Percentiles rank a stretch among this genome's conserved stretches.
phyloP scores from a whole-genome alignment of 2,329 filamentous ascomycete genomes.

The Cladobotryum protrusum region DNA sequence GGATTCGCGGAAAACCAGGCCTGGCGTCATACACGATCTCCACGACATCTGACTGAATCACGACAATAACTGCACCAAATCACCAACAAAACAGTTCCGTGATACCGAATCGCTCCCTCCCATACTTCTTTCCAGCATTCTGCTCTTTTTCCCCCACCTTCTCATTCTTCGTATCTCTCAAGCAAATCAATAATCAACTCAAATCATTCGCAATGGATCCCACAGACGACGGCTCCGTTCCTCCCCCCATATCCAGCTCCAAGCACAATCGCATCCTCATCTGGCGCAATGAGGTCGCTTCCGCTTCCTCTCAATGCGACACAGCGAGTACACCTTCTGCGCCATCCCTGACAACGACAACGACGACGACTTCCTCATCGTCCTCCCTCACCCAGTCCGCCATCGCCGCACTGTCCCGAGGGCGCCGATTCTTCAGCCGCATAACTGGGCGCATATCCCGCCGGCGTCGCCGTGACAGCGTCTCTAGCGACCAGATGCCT shows the following conservation, averaged over 20 bases:
- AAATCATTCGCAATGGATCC: constrained; percentile 2
- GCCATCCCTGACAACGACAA: constrained; percentile 23
- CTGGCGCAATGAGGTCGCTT: constrained; percentile 45
- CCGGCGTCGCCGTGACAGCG: constrained; percentile 14
- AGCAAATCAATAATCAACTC: neutral
- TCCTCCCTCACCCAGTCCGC: constrained; percentile 20
- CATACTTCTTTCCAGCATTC: too few relatives aligned
- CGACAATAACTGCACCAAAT: too few relatives aligned
- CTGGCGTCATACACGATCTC: too few relatives aligned
- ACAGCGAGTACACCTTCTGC: constrained; percentile 26
- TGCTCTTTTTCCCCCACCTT: neutral
- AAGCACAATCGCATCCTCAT: constrained; percentile 39
- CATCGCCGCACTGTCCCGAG: constrained; percentile 18
- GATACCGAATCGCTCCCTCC: too few relatives aligned
- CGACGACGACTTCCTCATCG: constrained; percentile 25
- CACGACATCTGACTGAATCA: too few relatives aligned
- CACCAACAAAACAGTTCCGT: too few relatives aligned
- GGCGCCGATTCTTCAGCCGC: constrained; percentile 19
- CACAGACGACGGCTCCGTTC: constrained; percentile 1
- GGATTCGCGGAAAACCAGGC: too few relatives aligned
- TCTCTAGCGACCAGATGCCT: constrained; percentile 12
- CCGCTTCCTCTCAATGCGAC: constrained; percentile 21
- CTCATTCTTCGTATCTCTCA: neutral
- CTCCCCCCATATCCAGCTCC: constrained; percentile 24
- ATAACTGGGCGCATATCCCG: constrained; percentile 18